Percentiles rank a stretch among this genome's conserved stretches.
Conservation (phyloP, 768 basidiomycete species). For the Tulasnella sp. region DNA sequence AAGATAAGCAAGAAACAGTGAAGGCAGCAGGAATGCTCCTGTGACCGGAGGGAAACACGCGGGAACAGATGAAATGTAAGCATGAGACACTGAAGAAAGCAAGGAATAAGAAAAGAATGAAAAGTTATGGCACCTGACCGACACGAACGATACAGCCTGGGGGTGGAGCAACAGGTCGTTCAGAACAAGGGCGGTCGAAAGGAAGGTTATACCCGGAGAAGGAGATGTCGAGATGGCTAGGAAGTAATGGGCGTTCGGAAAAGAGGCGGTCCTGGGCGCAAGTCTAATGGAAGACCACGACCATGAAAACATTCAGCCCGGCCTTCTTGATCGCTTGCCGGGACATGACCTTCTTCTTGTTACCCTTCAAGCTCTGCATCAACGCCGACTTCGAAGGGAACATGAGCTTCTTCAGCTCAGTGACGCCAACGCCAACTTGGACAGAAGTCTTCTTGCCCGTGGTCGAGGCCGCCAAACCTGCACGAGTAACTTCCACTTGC, state of each 20-base stretch:
- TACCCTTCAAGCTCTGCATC: neutral
- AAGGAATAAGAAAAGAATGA: neutral
- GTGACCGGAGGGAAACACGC: neutral
- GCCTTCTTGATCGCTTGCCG: neutral
- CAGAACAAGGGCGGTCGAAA: neutral
- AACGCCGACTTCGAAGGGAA: slow-evolving; percentile 23
- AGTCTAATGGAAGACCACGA: neutral
- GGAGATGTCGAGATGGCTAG: neutral
- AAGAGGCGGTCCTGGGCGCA: neutral
- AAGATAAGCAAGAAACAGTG: neutral
- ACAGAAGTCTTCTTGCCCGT: neutral
- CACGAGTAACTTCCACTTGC: neutral
- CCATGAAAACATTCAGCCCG: neutral
- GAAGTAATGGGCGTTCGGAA: neutral
- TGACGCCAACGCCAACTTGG: neutral
- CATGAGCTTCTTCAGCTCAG: slow-evolving; percentile 23
- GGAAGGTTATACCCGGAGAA: neutral
- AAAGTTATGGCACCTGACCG: neutral
- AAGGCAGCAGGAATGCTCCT: neutral
- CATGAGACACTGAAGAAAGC: neutral
- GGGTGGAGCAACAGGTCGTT: neutral
- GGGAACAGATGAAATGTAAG: neutral
- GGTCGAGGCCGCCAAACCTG: neutral
- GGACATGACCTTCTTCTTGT: neutral
- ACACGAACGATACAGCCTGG: neutral